Evolutionary conservation across 1,284 basidiomycete species (phyloP).

Genomic region (Marasmius oreades): DNA sequence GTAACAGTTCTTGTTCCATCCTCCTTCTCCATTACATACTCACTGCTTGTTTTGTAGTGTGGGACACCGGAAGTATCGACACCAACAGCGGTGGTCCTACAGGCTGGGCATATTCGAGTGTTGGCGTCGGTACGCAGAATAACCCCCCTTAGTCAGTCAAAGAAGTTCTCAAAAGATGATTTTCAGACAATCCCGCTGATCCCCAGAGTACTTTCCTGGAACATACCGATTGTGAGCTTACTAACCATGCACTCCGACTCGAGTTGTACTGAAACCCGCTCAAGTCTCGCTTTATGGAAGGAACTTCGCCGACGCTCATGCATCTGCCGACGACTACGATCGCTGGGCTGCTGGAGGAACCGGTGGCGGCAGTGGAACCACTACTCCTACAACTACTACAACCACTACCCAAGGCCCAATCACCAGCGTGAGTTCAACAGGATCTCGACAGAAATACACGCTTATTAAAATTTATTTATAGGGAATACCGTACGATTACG

Average conservation of each 20-base stretch:
- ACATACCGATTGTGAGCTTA: conserved; percentile 40
- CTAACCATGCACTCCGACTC: background rate
- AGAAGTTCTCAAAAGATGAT: background rate
- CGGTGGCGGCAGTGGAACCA: conserved; percentile 25
- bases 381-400: conserved; percentile 24
- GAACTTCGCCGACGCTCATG: conserved; percentile 46
- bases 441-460: background rate
- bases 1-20: conserved; percentile 22
- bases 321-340: conserved; percentile 38
- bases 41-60: conserved; percentile 24
- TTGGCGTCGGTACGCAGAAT: conserved; percentile 26
- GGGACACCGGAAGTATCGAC: conserved; percentile 37
- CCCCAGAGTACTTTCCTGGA: conserved; percentile 35
- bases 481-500: conserved; percentile 56
- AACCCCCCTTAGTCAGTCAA: background rate
- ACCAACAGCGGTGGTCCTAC: conserved; percentile 38
- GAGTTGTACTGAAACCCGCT: background rate
- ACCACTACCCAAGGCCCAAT: conserved; percentile 20
- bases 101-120: conserved; percentile 49
- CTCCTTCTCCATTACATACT: background rate
- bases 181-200: conserved; percentile 24
- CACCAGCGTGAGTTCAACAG: background rate
- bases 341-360: conserved; percentile 48
- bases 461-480: background rate
- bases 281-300: conserved; percentile 59